Conservation (phyloP, 306 rosid genomes). For the Purshia tridentata region DNA sequence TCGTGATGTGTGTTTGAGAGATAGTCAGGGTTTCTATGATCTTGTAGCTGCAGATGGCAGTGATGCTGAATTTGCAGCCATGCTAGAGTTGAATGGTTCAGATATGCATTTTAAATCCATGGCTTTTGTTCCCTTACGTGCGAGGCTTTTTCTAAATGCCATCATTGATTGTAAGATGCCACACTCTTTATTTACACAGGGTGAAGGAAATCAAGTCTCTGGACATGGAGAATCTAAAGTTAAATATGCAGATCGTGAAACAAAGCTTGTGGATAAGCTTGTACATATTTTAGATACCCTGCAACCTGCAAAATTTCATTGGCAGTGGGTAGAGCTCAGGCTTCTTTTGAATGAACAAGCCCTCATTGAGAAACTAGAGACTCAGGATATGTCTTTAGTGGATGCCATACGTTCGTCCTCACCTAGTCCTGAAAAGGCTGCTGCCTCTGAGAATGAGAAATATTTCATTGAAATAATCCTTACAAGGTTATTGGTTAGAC, state of each 20-base stretch:
- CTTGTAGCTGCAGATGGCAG: conserved; percentile 65
- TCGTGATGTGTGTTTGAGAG: conserved; percentile 89
- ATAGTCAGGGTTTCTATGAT: conserved; percentile 80
- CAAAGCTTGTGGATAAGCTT: conserved; percentile 78
- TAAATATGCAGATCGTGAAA: conserved; percentile 47
- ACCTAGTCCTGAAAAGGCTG: conserved; percentile 65
- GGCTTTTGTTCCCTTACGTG: conserved; percentile 95
- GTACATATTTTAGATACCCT: conserved; percentile 76
- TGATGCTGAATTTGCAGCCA: conserved; percentile 81
- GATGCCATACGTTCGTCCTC: conserved; percentile 77
- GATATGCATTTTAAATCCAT: conserved; percentile 63
- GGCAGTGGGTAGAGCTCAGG: conserved; percentile 99
- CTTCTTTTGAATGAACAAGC: conserved; percentile 92
- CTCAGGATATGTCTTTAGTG: conserved; percentile 55
- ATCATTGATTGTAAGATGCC: conserved; percentile 87
- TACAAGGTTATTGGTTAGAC: conserved; percentile 88
- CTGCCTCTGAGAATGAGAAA: conserved; percentile 91
- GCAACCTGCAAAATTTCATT: conserved; percentile 94
- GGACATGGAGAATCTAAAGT: conserved; percentile 60
- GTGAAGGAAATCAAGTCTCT: conserved; percentile 51
- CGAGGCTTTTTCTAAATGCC: conserved; percentile 80
- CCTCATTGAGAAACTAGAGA: conserved; percentile 67
- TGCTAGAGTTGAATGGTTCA: conserved; percentile 75
- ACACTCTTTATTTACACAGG: conserved; percentile 35
- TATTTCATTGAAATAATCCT: conserved; percentile 82